phyloP scores from a whole-genome alignment of 805 yeast genomes.

The Candida tibetensis region DNA sequence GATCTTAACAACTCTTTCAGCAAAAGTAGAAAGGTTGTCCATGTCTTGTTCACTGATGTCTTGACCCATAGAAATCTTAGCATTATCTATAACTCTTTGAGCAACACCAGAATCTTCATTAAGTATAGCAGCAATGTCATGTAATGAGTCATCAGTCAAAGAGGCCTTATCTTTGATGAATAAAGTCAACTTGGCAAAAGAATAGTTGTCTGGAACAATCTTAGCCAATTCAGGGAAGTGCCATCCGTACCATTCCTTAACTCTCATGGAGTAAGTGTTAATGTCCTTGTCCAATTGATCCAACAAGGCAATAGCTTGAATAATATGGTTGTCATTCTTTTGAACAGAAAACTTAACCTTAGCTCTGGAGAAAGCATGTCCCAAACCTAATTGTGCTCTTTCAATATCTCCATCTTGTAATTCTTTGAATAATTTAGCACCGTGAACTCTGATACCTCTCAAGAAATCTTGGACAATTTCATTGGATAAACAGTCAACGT shows the following conservation, averaged over 20 bases:
- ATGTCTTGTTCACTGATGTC: slow-evolving; percentile 94
- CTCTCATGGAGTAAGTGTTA: slow-evolving; percentile 96
- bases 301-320: slow-evolving; percentile 95
- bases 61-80: slow-evolving; percentile 98
- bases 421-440: slow-evolving; percentile 84
- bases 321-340: slow-evolving; percentile 98
- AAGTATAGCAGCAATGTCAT: slow-evolving; percentile 85
- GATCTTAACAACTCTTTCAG: slow-evolving; percentile 87
- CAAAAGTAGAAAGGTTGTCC: slow-evolving; percentile 86
- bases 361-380: slow-evolving; percentile 98
- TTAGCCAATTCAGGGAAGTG: slow-evolving; percentile 96
- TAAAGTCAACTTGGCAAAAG: slow-evolving; percentile 77
- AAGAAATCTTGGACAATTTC: slow-evolving; percentile 93
- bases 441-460: slow-evolving; percentile 92
- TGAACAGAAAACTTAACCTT: slow-evolving; percentile 98
- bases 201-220: slow-evolving; percentile 85
- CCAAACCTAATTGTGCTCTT: slow-evolving; percentile 97
- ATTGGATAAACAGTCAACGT: slow-evolving; percentile 83
- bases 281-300: slow-evolving; percentile 98
- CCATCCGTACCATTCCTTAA: slow-evolving; percentile 98
- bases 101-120: slow-evolving; percentile 90
- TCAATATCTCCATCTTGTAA: slow-evolving; percentile 93
- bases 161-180: slow-evolving; percentile 85
- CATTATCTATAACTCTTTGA: slow-evolving; percentile 88
- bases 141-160: slow-evolving; percentile 87